Base-by-base conservation (phyloP, 345 rosid species). In the Eucalyptus sp. region DNA sequence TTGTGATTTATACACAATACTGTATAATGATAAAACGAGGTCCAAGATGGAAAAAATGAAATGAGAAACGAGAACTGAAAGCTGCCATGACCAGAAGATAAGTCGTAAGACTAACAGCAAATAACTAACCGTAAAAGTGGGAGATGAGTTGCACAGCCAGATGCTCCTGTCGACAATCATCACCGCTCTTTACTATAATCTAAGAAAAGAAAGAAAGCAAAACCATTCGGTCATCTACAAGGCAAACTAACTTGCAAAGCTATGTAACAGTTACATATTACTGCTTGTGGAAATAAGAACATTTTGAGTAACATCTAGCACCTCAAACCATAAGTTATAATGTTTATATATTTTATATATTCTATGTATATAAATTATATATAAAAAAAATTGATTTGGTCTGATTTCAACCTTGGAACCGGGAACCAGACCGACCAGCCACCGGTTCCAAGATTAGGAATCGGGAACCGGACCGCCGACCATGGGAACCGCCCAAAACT, bases 141-240 rank as follows among this genome's bases (percentile, higher is more conserved):
- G 99, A 94, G 91, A 98, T 96, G 89, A 98, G 99, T 92, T 97
- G 99, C 93, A 98, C 99, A 83, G 99, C 99, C 90, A 97, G 99
- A 92, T 98, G 99, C 93, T 98, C 99, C 94, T 98, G 99, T 96
- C 99, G 94, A 89, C 99, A 98, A 89, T 98, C 99, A 93, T 98
- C 99, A 50, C 99, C 99, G 88, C 99, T 97, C 94, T 98, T 98
- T 86, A 98, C 99, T 80, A 98, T 98, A 91, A 97, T 95, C 98
- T 96, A 88, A 91, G 89, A 91, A 85, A 86, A 88, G 88, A 87
- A 81, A 86, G 86, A 48, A 87, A 52, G 37, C 25, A 88, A 81
- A 33, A 88, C 50, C 25, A 43, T 85, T 84, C 80, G 7, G 17
- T 88, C 60, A 88, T 62, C 24, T 66, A 79, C 71, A 52, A 33